These are phyloP conservation scores for Zalerion maritima DNA, from an alignment of 495 filamentous ascomycete species.

Conservation along the genomic window DNA sequence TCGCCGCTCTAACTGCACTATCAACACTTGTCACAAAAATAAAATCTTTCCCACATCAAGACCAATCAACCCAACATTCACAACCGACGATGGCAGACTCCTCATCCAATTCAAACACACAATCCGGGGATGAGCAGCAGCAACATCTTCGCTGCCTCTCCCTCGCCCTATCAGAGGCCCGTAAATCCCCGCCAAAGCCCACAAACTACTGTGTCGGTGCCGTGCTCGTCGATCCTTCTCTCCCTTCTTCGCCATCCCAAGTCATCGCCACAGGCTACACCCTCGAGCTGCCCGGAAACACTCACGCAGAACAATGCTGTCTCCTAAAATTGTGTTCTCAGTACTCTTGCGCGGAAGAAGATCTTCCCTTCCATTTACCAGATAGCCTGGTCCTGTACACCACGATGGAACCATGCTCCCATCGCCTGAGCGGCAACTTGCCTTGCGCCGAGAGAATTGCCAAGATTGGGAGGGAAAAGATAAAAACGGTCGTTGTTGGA, in stretches of 20 bases:
- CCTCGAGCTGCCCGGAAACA: constrained; percentile 81
- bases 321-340: constrained; percentile 56
- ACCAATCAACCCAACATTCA: no score
- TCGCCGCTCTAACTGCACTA: no score
- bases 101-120: no score
- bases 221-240: constrained; percentile 46
- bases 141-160: no score
- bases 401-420: constrained; percentile 84
- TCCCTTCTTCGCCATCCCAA: no score
- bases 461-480: constrained; percentile 35
- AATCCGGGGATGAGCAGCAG: no score
- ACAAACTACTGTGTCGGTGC: constrained; percentile 93
- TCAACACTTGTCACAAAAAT: no score
- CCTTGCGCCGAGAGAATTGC: constrained; percentile 76
- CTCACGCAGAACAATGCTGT: constrained; percentile 88
- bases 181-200: constrained; percentile 64
- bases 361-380: constrained; percentile 41
- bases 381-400: constrained; percentile 59
- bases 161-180: constrained; percentile 59
- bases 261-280: constrained; percentile 81
- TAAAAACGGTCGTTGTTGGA: constrained; percentile 74
- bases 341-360: constrained; percentile 35
- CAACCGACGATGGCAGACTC: no score
- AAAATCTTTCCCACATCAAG: no score
- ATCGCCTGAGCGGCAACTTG: constrained; percentile 64